Base-by-base conservation (phyloP, 2,329 filamentous ascomycete genomes). In the Cadophora sp. region DNA sequence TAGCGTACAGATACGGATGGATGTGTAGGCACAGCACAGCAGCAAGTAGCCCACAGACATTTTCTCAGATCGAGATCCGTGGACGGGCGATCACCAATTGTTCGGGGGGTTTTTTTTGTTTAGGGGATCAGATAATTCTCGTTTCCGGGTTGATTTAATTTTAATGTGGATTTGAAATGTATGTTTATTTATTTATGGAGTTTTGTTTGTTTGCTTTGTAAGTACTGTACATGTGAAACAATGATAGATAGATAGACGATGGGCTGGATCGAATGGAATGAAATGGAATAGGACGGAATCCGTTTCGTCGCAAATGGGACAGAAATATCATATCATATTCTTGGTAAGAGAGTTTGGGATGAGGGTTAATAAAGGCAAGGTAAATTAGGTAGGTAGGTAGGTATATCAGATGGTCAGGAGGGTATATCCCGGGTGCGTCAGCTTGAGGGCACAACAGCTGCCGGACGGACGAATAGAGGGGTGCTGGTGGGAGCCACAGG, bases 341-440 rank as follows among this genome's bases (percentile, higher is more conserved):
- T 30, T 43, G 41, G 13, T 43, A 43, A 43, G 6, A 18, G 18
- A 18, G 18, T 43, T 14, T 13, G 18, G 5, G 2, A 18, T 13
- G 41, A 14, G 41, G 41, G 4, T 43, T n/a, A n/a, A n/a, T n/a
- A n/a, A n/a, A n/a, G n/a, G n/a, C n/a, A n/a, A n/a, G n/a, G n/a
- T n/a, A n/a, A n/a, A n/a, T n/a, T n/a, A 18, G 13, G 11, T 13
- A 43, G 4, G 4, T 7, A 14, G 18, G 27, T 9, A 39, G 30
- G 30, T 39, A 39, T 56, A 56, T 36, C 33, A 36, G 30, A 43
- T 58, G 55, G 20, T 58, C 55, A 58, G 55, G 20, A 41, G 55
- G 55, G 55, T 58, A 43, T 58, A 56, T 56, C 39, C 53, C 53
- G 53, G 33, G 53, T 56, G 53, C 53, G 53, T 56, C 53, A 56